phyloP scores from a whole-genome alignment of 331 rosid species.

The Spiraea crenata region DNA sequence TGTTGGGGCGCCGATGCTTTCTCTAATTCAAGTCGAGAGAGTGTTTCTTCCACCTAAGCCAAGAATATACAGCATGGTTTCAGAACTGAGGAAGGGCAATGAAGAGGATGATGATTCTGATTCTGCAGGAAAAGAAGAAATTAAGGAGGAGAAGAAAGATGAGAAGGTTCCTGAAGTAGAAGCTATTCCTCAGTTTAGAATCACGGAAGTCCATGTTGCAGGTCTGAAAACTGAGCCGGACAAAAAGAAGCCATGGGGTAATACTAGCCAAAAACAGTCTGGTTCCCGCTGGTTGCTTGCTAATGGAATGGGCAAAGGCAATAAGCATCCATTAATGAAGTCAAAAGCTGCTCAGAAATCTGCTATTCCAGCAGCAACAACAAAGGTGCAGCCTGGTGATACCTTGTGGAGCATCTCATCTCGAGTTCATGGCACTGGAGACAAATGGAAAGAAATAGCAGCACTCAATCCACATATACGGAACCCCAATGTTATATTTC shows the following conservation, averaged over 20 bases:
- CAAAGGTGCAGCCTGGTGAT: slow-evolving; percentile 78
- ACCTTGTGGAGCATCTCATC: slow-evolving; percentile 91
- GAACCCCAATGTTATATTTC: slow-evolving; percentile 74
- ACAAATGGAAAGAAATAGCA: slow-evolving; percentile 69
- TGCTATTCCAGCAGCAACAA: slow-evolving; percentile 36
- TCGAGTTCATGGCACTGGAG: slow-evolving; percentile 52
- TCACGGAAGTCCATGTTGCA: slow-evolving; percentile 86
- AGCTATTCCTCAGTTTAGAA: slow-evolving; percentile 69
- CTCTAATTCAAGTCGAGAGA: slow-evolving; percentile 96
- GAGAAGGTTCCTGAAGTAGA: slow-evolving; percentile 53
- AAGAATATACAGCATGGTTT: slow-evolving; percentile 61
- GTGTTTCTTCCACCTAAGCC: slow-evolving; percentile 89
- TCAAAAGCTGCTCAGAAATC: slow-evolving; percentile 61
- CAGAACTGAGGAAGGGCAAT: slow-evolving; percentile 40
- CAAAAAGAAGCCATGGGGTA: slow-evolving; percentile 82
- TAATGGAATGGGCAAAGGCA: slow-evolving; percentile 86
- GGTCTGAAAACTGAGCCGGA: slow-evolving; percentile 72
- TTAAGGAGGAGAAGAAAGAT: slow-evolving; percentile 41
- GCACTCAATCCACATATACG: slow-evolving; percentile 63
- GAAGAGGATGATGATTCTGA: slow-evolving; percentile 49
- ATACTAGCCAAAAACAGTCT: slow-evolving; percentile 68
- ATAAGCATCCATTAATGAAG: slow-evolving; percentile 60
- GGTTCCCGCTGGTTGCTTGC: slow-evolving; percentile 98
- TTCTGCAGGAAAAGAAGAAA: slow-evolving; percentile 38
- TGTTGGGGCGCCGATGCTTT: slow-evolving; percentile 94